A percentile compares a stretch with the other conserved stretches of the same genome.
These are phyloP conservation scores for Candida ulmi DNA, from an alignment of 805 yeast genomes.

Conservation along the genomic window DNA sequence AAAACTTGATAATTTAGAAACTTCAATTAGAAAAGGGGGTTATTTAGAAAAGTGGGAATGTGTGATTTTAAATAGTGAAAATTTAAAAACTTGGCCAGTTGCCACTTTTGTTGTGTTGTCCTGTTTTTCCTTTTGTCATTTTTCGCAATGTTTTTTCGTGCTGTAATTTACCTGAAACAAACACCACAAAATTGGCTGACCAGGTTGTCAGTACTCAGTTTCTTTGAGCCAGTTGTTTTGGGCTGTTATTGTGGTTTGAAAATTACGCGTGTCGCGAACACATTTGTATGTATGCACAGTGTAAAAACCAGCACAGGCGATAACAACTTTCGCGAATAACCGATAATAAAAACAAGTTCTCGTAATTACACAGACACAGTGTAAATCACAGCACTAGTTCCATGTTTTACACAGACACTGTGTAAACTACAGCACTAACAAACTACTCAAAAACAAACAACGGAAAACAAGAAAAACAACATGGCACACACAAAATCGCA, in stretches of 20 bases:
- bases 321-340: background rate
- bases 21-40: background rate
- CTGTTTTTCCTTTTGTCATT: background rate
- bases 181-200: background rate
- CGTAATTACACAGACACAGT: background rate
- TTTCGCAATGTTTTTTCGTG: background rate
- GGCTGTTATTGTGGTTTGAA: constrained; percentile 1
- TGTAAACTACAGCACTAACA: constrained; percentile 1
- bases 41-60: background rate
- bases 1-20: background rate
- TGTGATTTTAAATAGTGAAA: background rate
- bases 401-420: background rate
- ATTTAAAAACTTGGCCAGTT: too few relatives aligned
- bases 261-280: constrained; percentile 4
- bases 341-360: background rate
- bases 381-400: background rate
- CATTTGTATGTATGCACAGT: constrained; percentile 4
- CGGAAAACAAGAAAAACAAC: too few relatives aligned
- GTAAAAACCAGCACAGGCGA: constrained; percentile 17
- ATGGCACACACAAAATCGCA: constrained; percentile 1
- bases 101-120: background rate
- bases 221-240: background rate
- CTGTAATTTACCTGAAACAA: background rate
- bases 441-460: too few relatives aligned
- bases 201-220: too few relatives aligned